Conservation (phyloP, 2,329 filamentous ascomycete genomes). For the Seiridium cupressi region DNA sequence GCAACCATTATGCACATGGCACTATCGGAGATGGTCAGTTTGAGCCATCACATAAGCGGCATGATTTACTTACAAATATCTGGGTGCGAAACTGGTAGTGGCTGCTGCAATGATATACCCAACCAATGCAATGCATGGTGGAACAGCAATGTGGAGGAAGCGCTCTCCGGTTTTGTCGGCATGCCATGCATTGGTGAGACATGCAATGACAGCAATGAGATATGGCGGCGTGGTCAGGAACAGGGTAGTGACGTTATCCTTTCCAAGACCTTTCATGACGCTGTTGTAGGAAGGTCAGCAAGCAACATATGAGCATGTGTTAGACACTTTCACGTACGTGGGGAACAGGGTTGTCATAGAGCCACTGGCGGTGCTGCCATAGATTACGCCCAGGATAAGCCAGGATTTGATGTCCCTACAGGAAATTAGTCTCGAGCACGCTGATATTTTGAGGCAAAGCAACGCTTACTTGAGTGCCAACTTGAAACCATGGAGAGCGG, state of each 20-base stretch:
- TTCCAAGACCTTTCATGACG: slow-evolving; percentile 2
- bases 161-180: background rate
- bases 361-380: background rate
- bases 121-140: background rate
- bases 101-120: slow-evolving; percentile 3
- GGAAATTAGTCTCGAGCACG: too few species aligned
- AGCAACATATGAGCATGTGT: background rate
- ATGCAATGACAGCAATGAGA: background rate
- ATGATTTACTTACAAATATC: background rate
- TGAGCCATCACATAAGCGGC: too few species aligned
- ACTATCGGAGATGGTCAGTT: background rate
- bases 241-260: slow-evolving; percentile 1
- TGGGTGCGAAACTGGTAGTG: background rate
- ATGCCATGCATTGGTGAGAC: slow-evolving; percentile 6
- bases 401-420: slow-evolving; percentile 4
- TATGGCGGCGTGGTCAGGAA: slow-evolving; percentile 2
- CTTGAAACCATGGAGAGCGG: background rate
- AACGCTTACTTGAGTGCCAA: background rate
- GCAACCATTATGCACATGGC: slow-evolving; percentile 5
- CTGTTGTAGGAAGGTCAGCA: background rate
- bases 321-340: background rate
- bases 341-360: slow-evolving; percentile 1
- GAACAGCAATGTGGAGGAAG: background rate
- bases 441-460: too few species aligned
- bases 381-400: slow-evolving; percentile 1